Conservation (phyloP, 768 basidiomycete species). For the Tricholoma sp. region DNA sequence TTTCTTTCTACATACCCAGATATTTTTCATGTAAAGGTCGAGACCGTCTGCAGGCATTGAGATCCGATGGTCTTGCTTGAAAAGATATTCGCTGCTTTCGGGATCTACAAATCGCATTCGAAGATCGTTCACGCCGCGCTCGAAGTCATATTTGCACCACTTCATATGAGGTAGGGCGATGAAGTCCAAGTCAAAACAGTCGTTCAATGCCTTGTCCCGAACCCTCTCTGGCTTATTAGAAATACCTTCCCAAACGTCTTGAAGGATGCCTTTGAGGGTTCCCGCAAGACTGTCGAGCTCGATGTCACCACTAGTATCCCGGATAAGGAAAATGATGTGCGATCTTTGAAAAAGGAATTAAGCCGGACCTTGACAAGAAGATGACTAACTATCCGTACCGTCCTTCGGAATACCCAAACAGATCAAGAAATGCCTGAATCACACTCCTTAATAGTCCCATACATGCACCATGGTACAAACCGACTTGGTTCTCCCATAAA, state of each 20-base stretch:
- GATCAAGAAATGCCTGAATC: constrained; percentile 92
- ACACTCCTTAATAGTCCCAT: constrained; percentile 99
- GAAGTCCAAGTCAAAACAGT: constrained; percentile 95
- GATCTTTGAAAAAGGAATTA: too few relatives aligned
- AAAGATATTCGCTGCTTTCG: constrained; percentile 63
- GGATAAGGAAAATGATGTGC: constrained; percentile 88
- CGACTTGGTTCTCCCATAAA: constrained; percentile 98
- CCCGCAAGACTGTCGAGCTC: constrained; percentile 84
- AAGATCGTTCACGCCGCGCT: constrained; percentile 63
- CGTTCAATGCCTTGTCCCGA: constrained; percentile 64
- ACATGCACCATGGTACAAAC: constrained; percentile 96
- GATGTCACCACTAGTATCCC: constrained; percentile 87
- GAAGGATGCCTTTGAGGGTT: constrained; percentile 83
- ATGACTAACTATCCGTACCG: too few relatives aligned
- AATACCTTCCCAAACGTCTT: constrained; percentile 86
- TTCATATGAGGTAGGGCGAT: constrained; percentile 94
- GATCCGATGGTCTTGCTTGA: constrained; percentile 93
- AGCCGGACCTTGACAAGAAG: too few relatives aligned
- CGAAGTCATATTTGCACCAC: constrained; percentile 82
- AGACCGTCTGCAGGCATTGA: constrained; percentile 97
- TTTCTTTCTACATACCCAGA: constrained; percentile 70
- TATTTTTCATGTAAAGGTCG: constrained; percentile 95
- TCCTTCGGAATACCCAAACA: constrained; percentile 54
- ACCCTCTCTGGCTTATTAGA: constrained; percentile 83
- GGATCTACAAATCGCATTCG: constrained; percentile 76